These are phyloP conservation scores for Stropharia rugosoannulata DNA, from an alignment of 768 basidiomycete species.

Conservation along the genomic window DNA sequence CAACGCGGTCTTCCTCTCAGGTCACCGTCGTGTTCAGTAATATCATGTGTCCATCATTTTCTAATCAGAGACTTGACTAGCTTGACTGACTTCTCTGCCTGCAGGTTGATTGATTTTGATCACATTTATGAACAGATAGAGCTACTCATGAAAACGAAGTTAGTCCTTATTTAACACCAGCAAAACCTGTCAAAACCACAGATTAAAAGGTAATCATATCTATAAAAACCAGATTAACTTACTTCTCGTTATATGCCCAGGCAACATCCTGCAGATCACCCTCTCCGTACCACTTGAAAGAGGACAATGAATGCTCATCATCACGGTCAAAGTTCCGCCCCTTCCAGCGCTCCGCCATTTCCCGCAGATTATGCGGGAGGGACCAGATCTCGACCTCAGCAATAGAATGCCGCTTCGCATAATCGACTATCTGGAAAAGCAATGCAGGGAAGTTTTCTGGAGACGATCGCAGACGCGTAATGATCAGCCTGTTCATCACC, in stretches of 20 bases:
- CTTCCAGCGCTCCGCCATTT: conserved; percentile 20
- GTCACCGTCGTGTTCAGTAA: too few relatives aligned
- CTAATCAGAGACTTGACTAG: too few relatives aligned
- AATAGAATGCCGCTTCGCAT: conserved; percentile 23
- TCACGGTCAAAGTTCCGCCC: conserved; percentile 27
- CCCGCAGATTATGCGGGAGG: conserved; percentile 23
- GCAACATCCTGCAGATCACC: conserved; percentile 8
- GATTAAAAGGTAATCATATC: background rate
- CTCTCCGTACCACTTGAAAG: conserved; percentile 44
- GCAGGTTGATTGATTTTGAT: too few relatives aligned
- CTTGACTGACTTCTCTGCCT: too few relatives aligned
- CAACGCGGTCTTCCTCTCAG: too few relatives aligned
- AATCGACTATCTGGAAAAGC: conserved; percentile 27
- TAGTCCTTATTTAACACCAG: conserved; percentile 4
- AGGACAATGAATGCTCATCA: conserved; percentile 31
- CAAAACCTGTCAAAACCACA: conserved; percentile 1
- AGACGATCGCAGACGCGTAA: conserved; percentile 24
- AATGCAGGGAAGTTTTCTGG: conserved; percentile 30
- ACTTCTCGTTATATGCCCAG: conserved; percentile 28
- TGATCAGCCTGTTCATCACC: conserved; percentile 13
- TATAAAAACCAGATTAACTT: background rate
- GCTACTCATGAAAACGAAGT: too few relatives aligned
- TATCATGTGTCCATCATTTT: too few relatives aligned
- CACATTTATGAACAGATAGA: too few relatives aligned
- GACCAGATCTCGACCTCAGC: conserved; percentile 46